A percentile compares a stretch with the other conserved stretches of the same genome.
These are phyloP conservation scores for Apiotrichum siamense DNA, from an alignment of 1,284 basidiomycete genomes.

Conservation along the genomic window DNA sequence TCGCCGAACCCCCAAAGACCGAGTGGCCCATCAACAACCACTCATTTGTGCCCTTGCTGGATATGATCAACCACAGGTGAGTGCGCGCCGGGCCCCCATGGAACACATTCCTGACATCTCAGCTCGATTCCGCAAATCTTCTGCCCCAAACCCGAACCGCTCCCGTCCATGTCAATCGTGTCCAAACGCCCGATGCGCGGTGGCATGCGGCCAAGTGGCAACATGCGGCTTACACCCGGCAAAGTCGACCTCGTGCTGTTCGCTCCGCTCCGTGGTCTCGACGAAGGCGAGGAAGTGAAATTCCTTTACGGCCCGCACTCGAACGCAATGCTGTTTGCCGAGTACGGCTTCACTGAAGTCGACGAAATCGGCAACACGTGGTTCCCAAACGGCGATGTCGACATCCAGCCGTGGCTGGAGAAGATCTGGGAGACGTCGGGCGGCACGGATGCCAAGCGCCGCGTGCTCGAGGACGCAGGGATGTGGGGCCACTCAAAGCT, in stretches of 20 bases:
- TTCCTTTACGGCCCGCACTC: slow-evolving; percentile 70
- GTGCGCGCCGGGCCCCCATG: too few species aligned
- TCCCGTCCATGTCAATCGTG: slow-evolving; percentile 14
- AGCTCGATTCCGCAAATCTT: slow-evolving; percentile 24
- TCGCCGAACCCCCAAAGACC: slow-evolving; percentile 50
- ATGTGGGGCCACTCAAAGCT: slow-evolving; percentile 19
- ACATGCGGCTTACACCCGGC: slow-evolving; percentile 46
- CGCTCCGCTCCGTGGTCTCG: slow-evolving; percentile 51
- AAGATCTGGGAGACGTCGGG: slow-evolving; percentile 37
- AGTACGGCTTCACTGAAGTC: slow-evolving; percentile 70
- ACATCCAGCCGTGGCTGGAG: slow-evolving; percentile 58
- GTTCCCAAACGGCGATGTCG: slow-evolving; percentile 52
- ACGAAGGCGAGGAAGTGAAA: slow-evolving; percentile 59
- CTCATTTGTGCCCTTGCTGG: slow-evolving; percentile 74
- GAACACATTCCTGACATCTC: too few species aligned
- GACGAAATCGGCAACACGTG: slow-evolving; percentile 31
- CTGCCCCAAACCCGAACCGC: slow-evolving; percentile 22
- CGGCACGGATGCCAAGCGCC: slow-evolving; percentile 9
- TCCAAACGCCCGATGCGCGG: slow-evolving; percentile 4
- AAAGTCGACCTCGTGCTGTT: slow-evolving; percentile 53
- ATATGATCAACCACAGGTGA: slow-evolving; percentile 78
- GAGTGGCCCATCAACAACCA: slow-evolving; percentile 55
- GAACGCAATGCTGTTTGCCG: slow-evolving; percentile 66
- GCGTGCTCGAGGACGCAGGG: slow-evolving; percentile 11
- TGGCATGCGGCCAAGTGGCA: slow-evolving; percentile 37